phyloP scores from a whole-genome alignment of 441 rosid genomes.

The Dalechampia spathulata region DNA sequence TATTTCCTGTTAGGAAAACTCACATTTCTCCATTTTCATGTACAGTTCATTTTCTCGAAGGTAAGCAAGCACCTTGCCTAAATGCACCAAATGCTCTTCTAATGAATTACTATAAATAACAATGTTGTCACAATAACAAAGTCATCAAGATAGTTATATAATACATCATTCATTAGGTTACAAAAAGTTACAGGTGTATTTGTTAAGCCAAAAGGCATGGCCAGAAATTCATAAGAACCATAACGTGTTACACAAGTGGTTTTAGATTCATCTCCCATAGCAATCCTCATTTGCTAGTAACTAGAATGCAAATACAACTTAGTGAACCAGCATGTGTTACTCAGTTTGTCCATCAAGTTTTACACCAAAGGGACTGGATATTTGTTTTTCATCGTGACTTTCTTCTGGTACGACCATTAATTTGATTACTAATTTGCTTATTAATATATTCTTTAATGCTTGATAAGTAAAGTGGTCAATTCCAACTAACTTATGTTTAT shows the following conservation, averaged over 20 bases:
- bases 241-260: neutral
- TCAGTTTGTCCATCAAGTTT: too few species aligned
- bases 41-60: neutral
- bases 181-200: too few species aligned
- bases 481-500: too few species aligned
- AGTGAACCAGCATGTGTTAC: neutral
- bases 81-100: neutral
- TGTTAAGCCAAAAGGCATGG: too few species aligned
- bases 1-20: neutral
- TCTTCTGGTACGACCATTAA: too few species aligned
- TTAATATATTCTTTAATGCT: too few species aligned
- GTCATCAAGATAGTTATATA: neutral
- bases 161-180: neutral
- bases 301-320: constrained; percentile 11
- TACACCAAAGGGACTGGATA: neutral
- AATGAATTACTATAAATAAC: neutral
- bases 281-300: neutral
- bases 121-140: neutral
- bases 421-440: too few species aligned
- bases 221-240: neutral
- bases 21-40: neutral
- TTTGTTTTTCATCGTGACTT: neutral
- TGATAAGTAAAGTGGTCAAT: neutral
- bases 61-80: accelerated
- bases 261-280: neutral